Conservation (phyloP, 1,139 yeast genomes). For the Kodamaea derodonti region DNA sequence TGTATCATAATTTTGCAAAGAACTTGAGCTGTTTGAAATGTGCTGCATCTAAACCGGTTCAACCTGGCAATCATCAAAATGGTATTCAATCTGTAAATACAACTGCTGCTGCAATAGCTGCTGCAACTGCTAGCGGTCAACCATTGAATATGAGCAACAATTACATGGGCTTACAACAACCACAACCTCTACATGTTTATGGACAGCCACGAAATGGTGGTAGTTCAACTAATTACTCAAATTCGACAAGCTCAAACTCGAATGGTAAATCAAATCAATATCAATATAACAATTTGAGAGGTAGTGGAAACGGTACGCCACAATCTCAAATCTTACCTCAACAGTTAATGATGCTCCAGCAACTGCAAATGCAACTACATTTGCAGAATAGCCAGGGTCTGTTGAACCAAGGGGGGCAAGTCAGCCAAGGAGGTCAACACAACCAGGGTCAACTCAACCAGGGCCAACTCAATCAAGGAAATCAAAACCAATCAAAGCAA, state of each 20-base stretch:
- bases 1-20: constrained; percentile 91
- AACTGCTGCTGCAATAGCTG: constrained; percentile 50
- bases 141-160: constrained; percentile 35
- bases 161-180: constrained; percentile 28
- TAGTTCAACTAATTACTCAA: constrained; percentile 10
- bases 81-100: constrained; percentile 37
- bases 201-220: constrained; percentile 12
- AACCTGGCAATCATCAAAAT: constrained; percentile 16
- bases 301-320: constrained; percentile 19
- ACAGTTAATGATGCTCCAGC: constrained; percentile 20
- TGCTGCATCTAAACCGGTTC: constrained; percentile 67
- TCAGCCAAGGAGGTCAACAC: too few species aligned
- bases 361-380: constrained; percentile 21
- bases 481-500: constrained; percentile 13
- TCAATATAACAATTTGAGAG: constrained; percentile 13
- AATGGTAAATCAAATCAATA: constrained; percentile 8
- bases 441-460: constrained; percentile 6
- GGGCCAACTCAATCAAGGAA: constrained; percentile 3
- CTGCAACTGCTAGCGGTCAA: constrained; percentile 53
- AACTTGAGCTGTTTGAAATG: constrained; percentile 84
- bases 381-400: too few species aligned
- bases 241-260: constrained; percentile 3
- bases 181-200: constrained; percentile 24
- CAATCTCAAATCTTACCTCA: constrained; percentile 18
- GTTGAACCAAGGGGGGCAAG: too few species aligned